Evolutionary conservation across 805 yeast species (phyloP).

Genomic region (Dipodascus albidus): DNA sequence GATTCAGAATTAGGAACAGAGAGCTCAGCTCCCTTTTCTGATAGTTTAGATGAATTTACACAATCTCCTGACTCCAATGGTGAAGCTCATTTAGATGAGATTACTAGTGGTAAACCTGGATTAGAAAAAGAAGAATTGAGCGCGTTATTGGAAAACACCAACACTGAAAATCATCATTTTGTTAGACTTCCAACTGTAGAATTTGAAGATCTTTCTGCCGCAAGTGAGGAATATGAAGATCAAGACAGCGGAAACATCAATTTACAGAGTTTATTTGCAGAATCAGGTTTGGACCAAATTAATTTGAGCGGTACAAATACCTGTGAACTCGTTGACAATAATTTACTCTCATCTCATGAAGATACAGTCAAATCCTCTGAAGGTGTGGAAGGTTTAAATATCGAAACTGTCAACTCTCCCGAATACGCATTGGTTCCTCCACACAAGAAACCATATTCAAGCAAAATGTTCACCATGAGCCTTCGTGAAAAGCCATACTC

Average conservation of each 20-base stretch:
- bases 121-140: too few relatives aligned
- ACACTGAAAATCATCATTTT: too few relatives aligned
- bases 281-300: neutral
- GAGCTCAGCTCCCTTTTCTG: neutral
- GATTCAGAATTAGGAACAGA: neutral
- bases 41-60: neutral
- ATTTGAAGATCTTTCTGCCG: neutral
- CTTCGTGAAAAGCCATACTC: conserved; percentile 1
- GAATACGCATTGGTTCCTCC: neutral
- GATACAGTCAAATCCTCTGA: neutral
- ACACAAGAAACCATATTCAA: neutral
- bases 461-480: neutral
- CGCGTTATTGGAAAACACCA: too few relatives aligned
- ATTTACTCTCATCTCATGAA: too few relatives aligned
- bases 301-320: neutral
- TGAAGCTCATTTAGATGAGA: neutral
- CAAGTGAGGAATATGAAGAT: neutral
- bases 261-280: neutral
- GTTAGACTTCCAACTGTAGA: neutral
- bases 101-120: neutral
- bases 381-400: neutral
- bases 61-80: neutral
- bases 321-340: neutral
- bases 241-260: neutral
- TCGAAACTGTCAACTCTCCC: neutral